Evolutionary conservation across 2,329 filamentous ascomycete species (phyloP).

Genomic region (Podosphaera leucotricha): DNA sequence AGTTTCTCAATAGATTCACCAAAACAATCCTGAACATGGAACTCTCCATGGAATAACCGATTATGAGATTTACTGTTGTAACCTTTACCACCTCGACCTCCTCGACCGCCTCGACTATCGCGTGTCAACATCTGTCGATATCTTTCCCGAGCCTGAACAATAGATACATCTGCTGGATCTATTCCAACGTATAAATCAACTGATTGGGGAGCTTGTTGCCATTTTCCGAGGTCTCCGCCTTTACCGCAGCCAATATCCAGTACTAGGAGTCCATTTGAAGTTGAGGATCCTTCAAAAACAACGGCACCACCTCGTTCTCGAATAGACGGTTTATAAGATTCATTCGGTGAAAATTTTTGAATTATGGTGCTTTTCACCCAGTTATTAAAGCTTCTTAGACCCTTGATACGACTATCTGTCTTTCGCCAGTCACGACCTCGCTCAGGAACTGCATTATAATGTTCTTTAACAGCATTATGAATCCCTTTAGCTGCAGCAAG

Average conservation of each 20-base stretch:
- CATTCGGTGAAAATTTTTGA: slow-evolving; percentile 76
- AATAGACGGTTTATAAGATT: slow-evolving; percentile 42
- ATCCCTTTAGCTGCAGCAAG: slow-evolving; percentile 26
- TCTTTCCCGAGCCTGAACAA: slow-evolving; percentile 70
- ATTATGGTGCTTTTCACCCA: slow-evolving; percentile 98
- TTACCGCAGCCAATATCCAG: slow-evolving; percentile 94
- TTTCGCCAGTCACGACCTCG: slow-evolving; percentile 84
- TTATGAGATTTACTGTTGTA: slow-evolving; percentile 23
- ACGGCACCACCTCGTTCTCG: slow-evolving; percentile 23
- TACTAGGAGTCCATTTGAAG: slow-evolving; percentile 42
- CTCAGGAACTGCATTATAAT: slow-evolving; percentile 92
- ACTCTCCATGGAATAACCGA: slow-evolving; percentile 60
- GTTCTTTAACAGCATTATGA: slow-evolving; percentile 70
- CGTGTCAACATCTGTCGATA: slow-evolving; percentile 48
- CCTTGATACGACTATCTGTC: slow-evolving; percentile 87
- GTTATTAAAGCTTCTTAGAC: slow-evolving; percentile 85
- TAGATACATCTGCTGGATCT: slow-evolving; percentile 79
- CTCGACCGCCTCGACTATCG: slow-evolving; percentile 22
- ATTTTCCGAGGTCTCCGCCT: slow-evolving; percentile 84
- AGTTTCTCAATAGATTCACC: slow-evolving; percentile 63
- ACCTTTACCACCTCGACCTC: slow-evolving; percentile 26
- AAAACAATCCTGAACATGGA: slow-evolving; percentile 82
- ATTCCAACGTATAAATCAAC: slow-evolving; percentile 88
- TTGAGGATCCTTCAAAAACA: slow-evolving; percentile 13
- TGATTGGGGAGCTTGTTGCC: slow-evolving; percentile 77